Percentiles rank a stretch among this genome's conserved stretches.
Evolutionary conservation across 2,329 filamentous ascomycete genomes (phyloP).

Genomic region (Alternaria infectoria): DNA sequence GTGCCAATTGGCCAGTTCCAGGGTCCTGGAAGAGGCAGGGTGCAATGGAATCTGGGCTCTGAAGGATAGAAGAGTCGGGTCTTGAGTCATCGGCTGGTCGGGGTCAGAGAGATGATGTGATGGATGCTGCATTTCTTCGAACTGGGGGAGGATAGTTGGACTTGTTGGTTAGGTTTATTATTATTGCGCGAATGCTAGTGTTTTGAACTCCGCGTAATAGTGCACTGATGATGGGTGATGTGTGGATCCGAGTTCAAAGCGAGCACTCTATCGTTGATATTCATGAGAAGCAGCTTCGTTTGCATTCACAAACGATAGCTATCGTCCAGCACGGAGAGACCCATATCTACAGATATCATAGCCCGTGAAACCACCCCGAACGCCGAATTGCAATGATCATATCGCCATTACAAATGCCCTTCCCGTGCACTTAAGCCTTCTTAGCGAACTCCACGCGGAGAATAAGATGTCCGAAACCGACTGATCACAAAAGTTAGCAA

Average conservation of each 20-base stretch:
- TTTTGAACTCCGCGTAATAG: too few species aligned
- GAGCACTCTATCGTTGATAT: slow-evolving; percentile 4
- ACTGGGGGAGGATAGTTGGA: not conserved
- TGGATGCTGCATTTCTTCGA: not conserved
- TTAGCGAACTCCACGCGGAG: slow-evolving; percentile 88
- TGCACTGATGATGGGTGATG: too few species aligned
- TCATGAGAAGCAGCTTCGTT: not conserved
- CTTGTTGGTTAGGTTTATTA: not conserved
- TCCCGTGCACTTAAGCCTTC: slow-evolving; percentile 45
- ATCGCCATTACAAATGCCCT: not conserved
- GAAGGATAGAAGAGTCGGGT: slow-evolving; percentile 20
- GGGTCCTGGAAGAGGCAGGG: slow-evolving; percentile 25
- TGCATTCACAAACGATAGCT: slow-evolving; percentile 5
- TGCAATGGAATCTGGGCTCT: slow-evolving; percentile 46
- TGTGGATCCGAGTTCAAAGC: not conserved
- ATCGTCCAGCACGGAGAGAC: slow-evolving; percentile 4
- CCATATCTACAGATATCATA: not conserved
- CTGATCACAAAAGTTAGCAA: slow-evolving; percentile 36
- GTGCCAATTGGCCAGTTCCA: slow-evolving; percentile 27
- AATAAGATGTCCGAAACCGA: slow-evolving; percentile 85
- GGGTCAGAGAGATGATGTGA: not conserved
- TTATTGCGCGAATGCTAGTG: not conserved
- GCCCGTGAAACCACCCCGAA: not conserved
- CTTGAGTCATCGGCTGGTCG: not conserved
- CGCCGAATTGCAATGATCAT: slow-evolving; percentile 1